A percentile compares a stretch with the other conserved stretches of the same genome.
Conservation (phyloP, 345 rosid species). For the Arabis hirsuta region DNA sequence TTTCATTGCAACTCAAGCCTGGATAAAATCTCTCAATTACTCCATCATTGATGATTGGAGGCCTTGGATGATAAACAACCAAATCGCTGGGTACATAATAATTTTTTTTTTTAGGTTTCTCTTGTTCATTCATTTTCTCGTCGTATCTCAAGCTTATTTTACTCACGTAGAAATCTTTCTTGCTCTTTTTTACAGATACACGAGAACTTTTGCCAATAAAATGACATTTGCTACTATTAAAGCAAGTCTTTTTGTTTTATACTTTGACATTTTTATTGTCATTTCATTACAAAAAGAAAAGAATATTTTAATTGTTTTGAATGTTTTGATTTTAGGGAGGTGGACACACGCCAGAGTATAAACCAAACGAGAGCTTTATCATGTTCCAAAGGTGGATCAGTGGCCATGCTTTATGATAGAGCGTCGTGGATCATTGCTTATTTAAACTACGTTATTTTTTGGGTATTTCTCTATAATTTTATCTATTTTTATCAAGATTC, state of each 20-base stretch:
- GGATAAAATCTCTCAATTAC: conserved; percentile 58
- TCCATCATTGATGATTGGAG: conserved; percentile 60
- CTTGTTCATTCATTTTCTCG: background rate
- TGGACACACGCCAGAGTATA: conserved; percentile 38
- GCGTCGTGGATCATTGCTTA: background rate
- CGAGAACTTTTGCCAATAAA: conserved; percentile 50
- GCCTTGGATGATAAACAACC: conserved; percentile 54
- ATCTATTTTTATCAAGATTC: too few species aligned
- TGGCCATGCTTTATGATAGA: conserved; percentile 29
- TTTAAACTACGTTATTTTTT: too few species aligned
- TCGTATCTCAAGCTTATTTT: background rate
- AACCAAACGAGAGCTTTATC: conserved; percentile 27
- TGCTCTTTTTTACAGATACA: conserved; percentile 45
- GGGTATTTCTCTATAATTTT: too few species aligned
- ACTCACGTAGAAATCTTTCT: background rate
- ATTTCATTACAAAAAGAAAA: background rate
- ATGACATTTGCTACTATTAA: conserved; percentile 71
- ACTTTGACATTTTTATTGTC: background rate
- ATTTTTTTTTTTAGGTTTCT: background rate
- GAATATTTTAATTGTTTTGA: background rate
- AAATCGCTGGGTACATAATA: conserved; percentile 47
- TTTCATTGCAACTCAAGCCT: conserved; percentile 56
- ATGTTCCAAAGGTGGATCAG: conserved; percentile 39
- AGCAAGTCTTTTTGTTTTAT: conserved; percentile 41
- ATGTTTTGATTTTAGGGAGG: conserved; percentile 31